These are phyloP conservation scores for Helianthus tuberosus DNA, from an alignment of 129 eudicot genomes.

Conservation along the genomic window DNA sequence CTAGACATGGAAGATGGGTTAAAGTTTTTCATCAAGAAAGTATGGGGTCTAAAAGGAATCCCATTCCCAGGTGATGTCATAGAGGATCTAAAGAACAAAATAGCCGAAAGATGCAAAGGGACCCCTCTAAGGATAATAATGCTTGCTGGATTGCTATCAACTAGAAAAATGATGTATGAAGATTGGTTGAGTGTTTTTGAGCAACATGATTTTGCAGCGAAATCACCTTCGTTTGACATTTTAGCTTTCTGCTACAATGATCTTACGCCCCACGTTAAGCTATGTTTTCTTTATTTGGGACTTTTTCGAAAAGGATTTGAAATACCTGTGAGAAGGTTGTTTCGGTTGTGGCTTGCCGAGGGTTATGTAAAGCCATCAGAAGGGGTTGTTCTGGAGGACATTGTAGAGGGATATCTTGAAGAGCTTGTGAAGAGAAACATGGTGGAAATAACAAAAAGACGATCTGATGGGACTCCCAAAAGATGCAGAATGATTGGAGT, in stretches of 20 bases:
- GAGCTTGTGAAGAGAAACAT: constrained; percentile 48
- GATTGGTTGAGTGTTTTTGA: constrained; percentile 34
- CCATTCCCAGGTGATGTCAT: constrained; percentile 25
- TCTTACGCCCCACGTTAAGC: constrained; percentile 37
- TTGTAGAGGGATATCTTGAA: constrained; percentile 37
- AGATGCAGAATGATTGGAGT: constrained; percentile 33
- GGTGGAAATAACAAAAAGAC: constrained; percentile 30
- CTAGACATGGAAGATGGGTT: constrained; percentile 31
- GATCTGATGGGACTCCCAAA: constrained; percentile 35
- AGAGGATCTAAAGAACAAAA: constrained; percentile 24
- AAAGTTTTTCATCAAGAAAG: constrained; percentile 22
- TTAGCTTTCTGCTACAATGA: constrained; percentile 33
- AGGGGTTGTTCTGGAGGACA: constrained; percentile 27
- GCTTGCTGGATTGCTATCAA: constrained; percentile 44
- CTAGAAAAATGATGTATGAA: background rate
- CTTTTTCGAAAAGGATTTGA: constrained; percentile 31
- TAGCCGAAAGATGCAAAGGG: constrained; percentile 46
- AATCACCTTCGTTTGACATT: constrained; percentile 21
- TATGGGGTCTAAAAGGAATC: constrained; percentile 24
- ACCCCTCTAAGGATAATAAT: constrained; percentile 31
- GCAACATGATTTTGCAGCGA: constrained; percentile 9
- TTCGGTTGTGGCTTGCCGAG: constrained; percentile 51
- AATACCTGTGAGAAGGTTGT: constrained; percentile 40
- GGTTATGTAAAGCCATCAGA: constrained; percentile 30
- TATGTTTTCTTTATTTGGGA: constrained; percentile 42